phyloP scores from a whole-genome alignment of 192 early-diverging fungal species.

The Podila minutissima region DNA sequence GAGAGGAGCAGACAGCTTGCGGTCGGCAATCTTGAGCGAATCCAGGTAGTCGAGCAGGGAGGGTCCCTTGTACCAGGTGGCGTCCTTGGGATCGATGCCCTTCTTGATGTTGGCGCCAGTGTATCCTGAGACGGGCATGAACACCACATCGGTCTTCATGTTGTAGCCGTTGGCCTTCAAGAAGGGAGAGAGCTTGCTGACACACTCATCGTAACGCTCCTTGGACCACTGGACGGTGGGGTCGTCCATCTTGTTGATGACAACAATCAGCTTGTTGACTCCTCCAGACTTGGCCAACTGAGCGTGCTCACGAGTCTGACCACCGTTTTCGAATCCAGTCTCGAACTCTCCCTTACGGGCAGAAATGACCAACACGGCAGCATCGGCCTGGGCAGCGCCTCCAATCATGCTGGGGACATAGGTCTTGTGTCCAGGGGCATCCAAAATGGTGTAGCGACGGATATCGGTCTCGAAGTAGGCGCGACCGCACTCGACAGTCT shows the following conservation, averaged over 20 bases:
- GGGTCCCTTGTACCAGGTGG: constrained; percentile 86
- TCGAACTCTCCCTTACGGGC: constrained; percentile 99
- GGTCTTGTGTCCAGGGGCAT: constrained; percentile 99
- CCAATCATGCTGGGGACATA: constrained; percentile 98
- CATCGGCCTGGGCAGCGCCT: constrained; percentile 96
- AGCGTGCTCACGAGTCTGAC: constrained; percentile 99
- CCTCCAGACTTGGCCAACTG: constrained; percentile 97
- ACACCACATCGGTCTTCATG: constrained; percentile 80
- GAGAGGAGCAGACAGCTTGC: constrained; percentile 89
- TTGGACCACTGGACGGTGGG: constrained; percentile 94
- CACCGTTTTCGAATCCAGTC: constrained; percentile 99
- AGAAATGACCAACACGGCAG: constrained; percentile 95
- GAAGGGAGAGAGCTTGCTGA: constrained; percentile 88
- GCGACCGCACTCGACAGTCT: constrained; percentile 98
- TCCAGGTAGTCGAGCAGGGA: constrained; percentile 92
- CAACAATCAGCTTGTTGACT: constrained; percentile 91
- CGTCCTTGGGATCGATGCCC: constrained; percentile 64
- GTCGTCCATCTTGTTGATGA: constrained; percentile 99
- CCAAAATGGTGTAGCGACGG: constrained; percentile 96
- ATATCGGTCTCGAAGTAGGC: constrained; percentile 97
- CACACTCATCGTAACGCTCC: constrained; percentile 92
- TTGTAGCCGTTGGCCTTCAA: constrained; percentile 91
- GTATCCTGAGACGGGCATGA: constrained; percentile 96
- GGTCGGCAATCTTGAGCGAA: constrained; percentile 79
- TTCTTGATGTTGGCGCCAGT: constrained; percentile 98